Conservation (phyloP, 257 asterid genomes). For the Rehmannia glutinosa region DNA sequence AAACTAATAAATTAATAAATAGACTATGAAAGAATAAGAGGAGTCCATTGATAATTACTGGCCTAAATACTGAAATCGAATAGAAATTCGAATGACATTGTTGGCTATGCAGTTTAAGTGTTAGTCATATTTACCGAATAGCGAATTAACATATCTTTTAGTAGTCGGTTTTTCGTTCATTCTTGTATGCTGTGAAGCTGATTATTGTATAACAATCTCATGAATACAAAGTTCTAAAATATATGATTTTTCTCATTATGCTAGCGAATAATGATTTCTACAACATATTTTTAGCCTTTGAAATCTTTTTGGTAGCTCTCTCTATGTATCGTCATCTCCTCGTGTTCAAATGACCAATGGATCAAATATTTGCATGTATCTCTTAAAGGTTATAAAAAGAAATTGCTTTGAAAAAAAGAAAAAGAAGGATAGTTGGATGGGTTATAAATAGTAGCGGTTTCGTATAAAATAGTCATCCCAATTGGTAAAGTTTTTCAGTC, state of each 20-base stretch:
- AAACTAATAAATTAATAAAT: no score
- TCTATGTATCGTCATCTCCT: background rate
- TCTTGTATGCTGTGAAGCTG: background rate
- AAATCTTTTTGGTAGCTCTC: background rate
- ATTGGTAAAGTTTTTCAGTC: background rate
- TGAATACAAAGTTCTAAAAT: background rate
- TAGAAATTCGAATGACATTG: background rate
- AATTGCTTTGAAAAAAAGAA: background rate
- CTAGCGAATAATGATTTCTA: background rate
- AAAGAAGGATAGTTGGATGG: background rate
- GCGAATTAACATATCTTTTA: background rate
- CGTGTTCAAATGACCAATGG: background rate
- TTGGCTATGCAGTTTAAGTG: background rate
- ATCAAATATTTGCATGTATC: background rate
- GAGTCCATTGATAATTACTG: background rate
- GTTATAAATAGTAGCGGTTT: slow-evolving; percentile 1
- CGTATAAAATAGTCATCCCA: background rate
- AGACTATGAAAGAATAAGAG: no score
- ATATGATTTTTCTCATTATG: background rate
- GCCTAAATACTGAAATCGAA: slow-evolving; percentile 1
- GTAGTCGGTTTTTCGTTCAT: background rate
- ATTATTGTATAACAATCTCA: background rate
- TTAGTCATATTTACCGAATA: background rate
- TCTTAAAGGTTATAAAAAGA: background rate
- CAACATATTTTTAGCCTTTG: background rate